Percentiles rank a stretch among this genome's conserved stretches.
Conservation (phyloP, 495 filamentous ascomycete species). For the Poronia punctata region DNA sequence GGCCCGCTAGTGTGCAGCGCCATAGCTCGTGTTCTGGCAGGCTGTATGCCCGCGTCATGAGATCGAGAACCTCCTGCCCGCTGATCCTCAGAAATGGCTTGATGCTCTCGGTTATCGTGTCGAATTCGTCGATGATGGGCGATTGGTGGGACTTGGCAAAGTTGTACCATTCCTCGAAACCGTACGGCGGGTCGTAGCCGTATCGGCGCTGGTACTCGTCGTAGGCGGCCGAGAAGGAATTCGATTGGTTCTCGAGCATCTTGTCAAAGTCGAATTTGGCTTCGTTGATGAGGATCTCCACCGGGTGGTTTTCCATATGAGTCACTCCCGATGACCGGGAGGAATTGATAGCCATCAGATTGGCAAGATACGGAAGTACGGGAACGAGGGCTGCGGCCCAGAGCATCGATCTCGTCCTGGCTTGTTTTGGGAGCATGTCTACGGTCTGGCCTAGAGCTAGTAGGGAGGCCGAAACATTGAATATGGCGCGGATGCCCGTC, state of each 20-base stretch:
- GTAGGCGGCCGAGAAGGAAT: conserved; percentile 32
- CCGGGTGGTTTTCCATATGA: conserved; percentile 32
- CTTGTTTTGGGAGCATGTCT: conserved; percentile 16
- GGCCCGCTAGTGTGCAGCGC: conserved; percentile 17
- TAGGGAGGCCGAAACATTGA: conserved; percentile 13
- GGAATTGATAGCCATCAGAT: conserved; percentile 5
- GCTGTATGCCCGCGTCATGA: conserved; percentile 6
- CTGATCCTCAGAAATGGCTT: conserved; percentile 21
- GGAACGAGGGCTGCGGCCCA: conserved; percentile 14
- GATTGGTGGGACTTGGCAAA: conserved; percentile 53
- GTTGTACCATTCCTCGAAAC: conserved; percentile 59
- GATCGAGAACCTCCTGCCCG: conserved; percentile 16
- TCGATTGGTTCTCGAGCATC: conserved; percentile 39
- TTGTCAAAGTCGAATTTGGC: conserved; percentile 32
- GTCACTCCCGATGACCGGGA: conserved; percentile 2
- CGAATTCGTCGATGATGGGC: conserved; percentile 66
- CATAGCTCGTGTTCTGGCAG: conserved; percentile 17
- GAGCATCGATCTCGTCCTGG: conserved; percentile 8
- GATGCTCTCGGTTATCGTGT: conserved; percentile 32
- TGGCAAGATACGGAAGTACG: conserved; percentile 15
- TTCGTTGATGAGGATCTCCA: conserved; percentile 35
- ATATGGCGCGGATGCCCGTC: conserved; percentile 10
- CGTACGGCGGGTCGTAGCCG: conserved; percentile 45
- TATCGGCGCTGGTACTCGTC: conserved; percentile 50
- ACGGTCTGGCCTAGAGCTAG: conserved; percentile 14